Evolutionary conservation across 768 basidiomycete genomes (phyloP), one percentile per base, ranked within the genome.

Genomic region (Boletus insuetus): DNA sequence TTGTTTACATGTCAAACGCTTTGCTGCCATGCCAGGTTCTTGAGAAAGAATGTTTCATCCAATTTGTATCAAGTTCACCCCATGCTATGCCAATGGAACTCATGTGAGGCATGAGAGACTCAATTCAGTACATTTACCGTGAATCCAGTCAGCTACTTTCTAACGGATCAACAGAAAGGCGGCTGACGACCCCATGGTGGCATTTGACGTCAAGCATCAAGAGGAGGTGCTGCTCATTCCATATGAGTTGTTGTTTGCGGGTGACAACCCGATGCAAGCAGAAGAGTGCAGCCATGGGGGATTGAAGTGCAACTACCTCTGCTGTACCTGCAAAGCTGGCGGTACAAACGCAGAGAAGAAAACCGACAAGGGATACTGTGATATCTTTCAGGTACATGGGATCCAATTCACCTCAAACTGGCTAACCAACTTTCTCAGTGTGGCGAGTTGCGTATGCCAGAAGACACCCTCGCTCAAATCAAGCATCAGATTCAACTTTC

Each of bases 231-330:
- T 59, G 32, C 38, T 74, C 0, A 52, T 59, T 0, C 69, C 59
- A 0, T 73, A 68, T 31, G 32, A 41, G 0, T 55, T 71, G 0
- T 55, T 73, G 16, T 26, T 65, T 4, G 42, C 59, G 0, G 61
- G 67, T 4, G 67, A 76, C 53, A 76, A 75, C 31, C 75, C 69
- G 0, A 73, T 74, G 75, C 74, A 75, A 22, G 64, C 71, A 0
- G 70, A 75, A 35, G 63, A 66, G 13, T 74, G 67, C 44, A 70
- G 67, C 24, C 73, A 74, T 19, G 63, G 57, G 17, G 71, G 73
- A 0, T 24, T 73, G 2, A 61, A 49, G 10, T 64, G 67, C 20
- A 76, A 74, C 19, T 62, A 61, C 40, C 64, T 73, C 35, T 76
- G 74, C 38, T 59, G 59, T 4, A 67, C 56, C 8, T 76, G 74